Base-by-base conservation (phyloP, 148 eudicot genomes). In the Suaeda aralocaspica region DNA sequence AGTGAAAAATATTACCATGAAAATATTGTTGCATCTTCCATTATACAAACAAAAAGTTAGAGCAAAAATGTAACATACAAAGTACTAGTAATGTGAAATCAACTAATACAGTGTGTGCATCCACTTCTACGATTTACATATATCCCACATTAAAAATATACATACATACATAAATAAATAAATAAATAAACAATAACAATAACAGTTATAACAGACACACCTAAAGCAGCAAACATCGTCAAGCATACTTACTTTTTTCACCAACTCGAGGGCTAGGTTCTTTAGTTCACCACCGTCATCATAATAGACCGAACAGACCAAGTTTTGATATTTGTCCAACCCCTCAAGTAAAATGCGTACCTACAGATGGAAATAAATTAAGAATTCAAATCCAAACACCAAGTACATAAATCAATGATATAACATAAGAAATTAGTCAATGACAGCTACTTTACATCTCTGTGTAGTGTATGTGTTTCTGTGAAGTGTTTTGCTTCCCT, bases 401-500 rank as follows among this genome's bases (percentile, higher is more conserved):
- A 50, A 67, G 55, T n/a, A 15, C 16, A 29, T 11, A 39, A 34
- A 39, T 33, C 33, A 64, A 33, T 39, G 44, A 61, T 15, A 65
- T 60, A 26, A 57, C 64, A 74, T 8, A 50, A 28, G 66, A n/a
- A n/a, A n/a, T n/a, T n/a, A n/a, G n/a, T n/a, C n/a, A 41, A 44
- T 16, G 25, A 71, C 65, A 60, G 31, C n/a, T 36, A 16, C 49
- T 87, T 83, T 75, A 95, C 99, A 70, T 95, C 96, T 91, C 96
- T 91, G 77, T 89, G 81, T 71, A 95, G 67, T 53, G 88, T 92
- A 80, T 89, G 99, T 24, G 81, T 81, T 80, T 95, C 99, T 0
- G 96, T 88, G 75, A 87, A 95, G 81, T 95, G 97, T 78, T 89
- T 91, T 70, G 96, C 97, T 84, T 95, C 97, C 85, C 87, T 89